Evolutionary conservation across 169 alveolate genomes (phyloP).

Genomic region (Cryptosporidium canis): DNA sequence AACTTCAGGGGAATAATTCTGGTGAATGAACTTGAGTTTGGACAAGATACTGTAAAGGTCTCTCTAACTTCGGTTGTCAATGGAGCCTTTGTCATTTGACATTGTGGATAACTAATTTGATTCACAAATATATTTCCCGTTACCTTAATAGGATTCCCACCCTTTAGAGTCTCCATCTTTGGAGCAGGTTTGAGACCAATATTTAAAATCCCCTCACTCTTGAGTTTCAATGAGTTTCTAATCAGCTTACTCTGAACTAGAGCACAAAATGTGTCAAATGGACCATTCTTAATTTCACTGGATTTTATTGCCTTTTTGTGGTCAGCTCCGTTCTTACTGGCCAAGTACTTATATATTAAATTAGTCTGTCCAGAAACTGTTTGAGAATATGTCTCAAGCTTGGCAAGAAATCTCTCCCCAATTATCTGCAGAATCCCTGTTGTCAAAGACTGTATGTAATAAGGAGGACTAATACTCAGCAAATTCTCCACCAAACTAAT

Average conservation of each 20-base stretch:
- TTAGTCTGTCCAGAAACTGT: background rate
- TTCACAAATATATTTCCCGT: constrained; percentile 20
- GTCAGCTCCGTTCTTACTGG: background rate
- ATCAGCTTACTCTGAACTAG: constrained; percentile 19
- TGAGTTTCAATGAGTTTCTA: background rate
- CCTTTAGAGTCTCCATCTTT: background rate
- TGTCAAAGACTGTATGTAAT: constrained; percentile 10
- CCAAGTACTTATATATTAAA: constrained; percentile 17
- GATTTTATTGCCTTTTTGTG: background rate
- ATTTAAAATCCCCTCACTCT: constrained; percentile 46
- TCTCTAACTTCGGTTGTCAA: constrained; percentile 33
- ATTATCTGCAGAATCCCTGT: constrained; percentile 4
- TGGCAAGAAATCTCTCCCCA: constrained; percentile 32
- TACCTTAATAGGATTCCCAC: constrained; percentile 36
- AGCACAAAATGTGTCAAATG: constrained; percentile 50
- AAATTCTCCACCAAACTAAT: constrained; percentile 24
- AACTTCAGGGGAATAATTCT: constrained; percentile 7
- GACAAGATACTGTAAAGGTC: constrained; percentile 46
- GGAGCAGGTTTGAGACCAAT: constrained; percentile 37
- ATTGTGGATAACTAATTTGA: constrained; percentile 57
- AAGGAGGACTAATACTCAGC: constrained; percentile 41
- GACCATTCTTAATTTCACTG: constrained; percentile 23
- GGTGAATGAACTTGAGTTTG: constrained; percentile 32
- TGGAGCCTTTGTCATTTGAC: constrained; percentile 66
- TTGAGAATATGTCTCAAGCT: constrained; percentile 20